These are phyloP conservation scores for Leccinum solheimii DNA, from an alignment of 1,284 basidiomycete genomes.

Conservation along the genomic window DNA sequence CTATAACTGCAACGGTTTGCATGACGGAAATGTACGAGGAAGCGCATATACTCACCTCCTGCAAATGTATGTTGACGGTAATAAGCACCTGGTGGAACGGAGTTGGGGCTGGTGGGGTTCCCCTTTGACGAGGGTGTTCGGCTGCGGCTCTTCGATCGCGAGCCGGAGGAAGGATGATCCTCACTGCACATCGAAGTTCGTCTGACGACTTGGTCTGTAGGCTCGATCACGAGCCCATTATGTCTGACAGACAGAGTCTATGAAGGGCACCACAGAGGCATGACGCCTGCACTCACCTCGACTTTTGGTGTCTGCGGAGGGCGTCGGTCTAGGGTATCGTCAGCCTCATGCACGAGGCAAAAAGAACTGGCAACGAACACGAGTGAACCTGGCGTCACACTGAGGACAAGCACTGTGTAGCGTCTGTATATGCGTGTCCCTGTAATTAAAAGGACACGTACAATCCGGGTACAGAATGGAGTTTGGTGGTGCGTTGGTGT, in stretches of 20 bases:
- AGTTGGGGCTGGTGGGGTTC: constrained; percentile 27
- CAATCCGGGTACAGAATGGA: constrained; percentile 70
- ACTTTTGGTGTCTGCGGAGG: constrained; percentile 61
- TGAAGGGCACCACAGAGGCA: constrained; percentile 4
- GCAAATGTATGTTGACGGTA: constrained; percentile 60
- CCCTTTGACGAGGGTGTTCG: constrained; percentile 49
- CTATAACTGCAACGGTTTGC: constrained; percentile 15
- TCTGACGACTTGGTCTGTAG: constrained; percentile 38
- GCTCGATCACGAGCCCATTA: constrained; percentile 65
- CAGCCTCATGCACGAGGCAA: constrained; percentile 12
- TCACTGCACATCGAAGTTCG: constrained; percentile 39
- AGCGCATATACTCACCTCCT: constrained; percentile 29
- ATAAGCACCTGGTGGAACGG: constrained; percentile 44
- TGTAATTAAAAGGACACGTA: constrained; percentile 40
- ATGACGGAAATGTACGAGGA: neutral
- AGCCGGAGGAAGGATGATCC: constrained; percentile 42
- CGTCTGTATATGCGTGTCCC: constrained; percentile 15
- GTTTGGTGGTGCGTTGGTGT: constrained; percentile 73
- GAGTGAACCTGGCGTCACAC: constrained; percentile 73
- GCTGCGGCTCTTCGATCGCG: constrained; percentile 51
- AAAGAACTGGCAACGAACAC: constrained; percentile 47
- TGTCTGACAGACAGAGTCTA: constrained; percentile 43
- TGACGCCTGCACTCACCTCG: constrained; percentile 47
- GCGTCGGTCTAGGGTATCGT: constrained; percentile 51
- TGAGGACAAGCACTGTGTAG: constrained; percentile 64